Evolutionary conservation across 2,329 filamentous ascomycete species (phyloP), one percentile per base, ranked within the genome.

Genomic region (Fusarium sp.): DNA sequence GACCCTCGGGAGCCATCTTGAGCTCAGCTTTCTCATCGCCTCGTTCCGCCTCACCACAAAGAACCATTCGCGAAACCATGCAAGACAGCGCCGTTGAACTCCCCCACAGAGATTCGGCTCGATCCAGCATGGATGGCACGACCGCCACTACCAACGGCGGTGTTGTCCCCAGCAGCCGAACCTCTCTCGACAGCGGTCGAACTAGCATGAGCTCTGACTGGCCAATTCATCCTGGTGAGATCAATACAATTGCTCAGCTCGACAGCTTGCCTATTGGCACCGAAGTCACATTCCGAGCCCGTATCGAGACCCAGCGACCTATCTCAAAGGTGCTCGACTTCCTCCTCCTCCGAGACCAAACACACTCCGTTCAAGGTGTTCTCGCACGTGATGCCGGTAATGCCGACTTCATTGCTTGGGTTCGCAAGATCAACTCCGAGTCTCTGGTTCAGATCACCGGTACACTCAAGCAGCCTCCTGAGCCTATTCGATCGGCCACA

Each of bases 321-420:
- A 87, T 97, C 82, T 95, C 93, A 77, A 87, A 92, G 73, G 91
- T 92, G 71, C 84, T 97, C 34, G 92, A 93, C 74, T 97, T 97
- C 79, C 83, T 97, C 44, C 87, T 97, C 62, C 91, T 97, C 76
- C 90, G 94, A 58, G 93, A 97, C 80, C 91, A 94, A 80, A 89
- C 92, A 14, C 85, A 88, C 70, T 96, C 93, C 25, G 88, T 97
- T 53, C 94, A 98, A 79, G 94, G 93, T 66, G 92, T 97, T 4
- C 83, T 98, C 18, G 66, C 78, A 58, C 78, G 78, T 71, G 79
- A 77, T 66, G 62, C 62, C 49, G 63, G 42, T 69, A 82, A 75
- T 83, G 89, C 69, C 87, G 88, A 91, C 74, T 95, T 97, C 86
- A 85, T 97, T 28, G 90, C 92, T 76, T 97, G 93, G 92, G 92